phyloP scores from a whole-genome alignment of 306 rosid genomes.

The Rosa multiflora region DNA sequence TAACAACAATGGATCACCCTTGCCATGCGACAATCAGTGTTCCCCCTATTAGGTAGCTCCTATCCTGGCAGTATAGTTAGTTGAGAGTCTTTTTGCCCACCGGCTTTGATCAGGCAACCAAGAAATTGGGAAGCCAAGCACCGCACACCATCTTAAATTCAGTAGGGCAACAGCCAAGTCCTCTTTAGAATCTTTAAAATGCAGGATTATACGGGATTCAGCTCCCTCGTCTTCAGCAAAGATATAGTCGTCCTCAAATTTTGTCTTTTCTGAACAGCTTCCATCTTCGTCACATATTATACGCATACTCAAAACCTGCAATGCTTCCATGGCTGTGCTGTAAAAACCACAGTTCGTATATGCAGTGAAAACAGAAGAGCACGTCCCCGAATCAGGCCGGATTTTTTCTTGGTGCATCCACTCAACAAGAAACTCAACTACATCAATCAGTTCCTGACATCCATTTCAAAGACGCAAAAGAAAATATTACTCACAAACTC shows the following conservation, averaged over 20 bases:
- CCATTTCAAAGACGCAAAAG: constrained; percentile 23
- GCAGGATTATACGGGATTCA: constrained; percentile 48
- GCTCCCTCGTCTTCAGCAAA: constrained; percentile 48
- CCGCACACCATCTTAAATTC: constrained; percentile 73
- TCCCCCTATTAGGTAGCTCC: not conserved
- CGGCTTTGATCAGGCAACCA: constrained; percentile 55
- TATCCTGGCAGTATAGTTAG: constrained; percentile 21
- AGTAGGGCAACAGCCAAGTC: constrained; percentile 57
- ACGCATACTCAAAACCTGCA: constrained; percentile 33
- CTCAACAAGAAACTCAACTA: constrained; percentile 70
- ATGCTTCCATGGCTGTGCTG: constrained; percentile 33
- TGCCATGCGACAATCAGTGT: not conserved
- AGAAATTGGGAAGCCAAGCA: constrained; percentile 55
- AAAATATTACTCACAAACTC: not conserved
- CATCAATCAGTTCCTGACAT: constrained; percentile 65
- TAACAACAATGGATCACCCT: not conserved
- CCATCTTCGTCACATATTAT: constrained; percentile 49
- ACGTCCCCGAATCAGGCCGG: constrained; percentile 62
- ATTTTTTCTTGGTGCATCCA: constrained; percentile 59
- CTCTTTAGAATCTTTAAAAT: constrained; percentile 54
- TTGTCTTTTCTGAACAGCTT: constrained; percentile 27
- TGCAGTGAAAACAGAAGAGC: constrained; percentile 52
- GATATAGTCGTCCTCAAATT: constrained; percentile 43
- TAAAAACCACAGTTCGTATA: constrained; percentile 23
- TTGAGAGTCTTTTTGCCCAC: constrained; percentile 63